Evolutionary conservation across 306 rosid genomes (phyloP).

Genomic region (Lathyrus oleraceus): DNA sequence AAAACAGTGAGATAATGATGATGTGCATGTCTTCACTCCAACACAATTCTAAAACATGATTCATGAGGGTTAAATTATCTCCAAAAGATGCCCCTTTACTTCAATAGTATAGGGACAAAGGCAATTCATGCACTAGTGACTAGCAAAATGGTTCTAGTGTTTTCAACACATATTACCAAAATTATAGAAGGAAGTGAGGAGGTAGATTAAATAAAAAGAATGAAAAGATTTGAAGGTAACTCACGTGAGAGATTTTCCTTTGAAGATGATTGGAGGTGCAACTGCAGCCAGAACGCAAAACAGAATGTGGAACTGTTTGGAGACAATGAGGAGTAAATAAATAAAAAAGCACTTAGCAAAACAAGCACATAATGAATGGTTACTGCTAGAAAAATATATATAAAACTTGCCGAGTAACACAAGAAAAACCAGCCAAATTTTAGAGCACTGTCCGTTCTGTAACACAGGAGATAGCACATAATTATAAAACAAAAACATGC

Average conservation of each 20-base stretch:
- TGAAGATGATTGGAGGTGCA: constrained; percentile 83
- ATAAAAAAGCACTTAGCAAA: constrained; percentile 16
- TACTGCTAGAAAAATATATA: constrained; percentile 2
- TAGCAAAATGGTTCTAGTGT: not conserved
- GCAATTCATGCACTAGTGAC: no score
- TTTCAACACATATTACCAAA: no score
- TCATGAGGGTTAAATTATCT: no score
- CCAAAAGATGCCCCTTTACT: no score
- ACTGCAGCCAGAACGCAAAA: constrained; percentile 73
- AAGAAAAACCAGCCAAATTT: constrained; percentile 89
- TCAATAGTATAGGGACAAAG: no score
- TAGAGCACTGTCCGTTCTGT: constrained; percentile 92
- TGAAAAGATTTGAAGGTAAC: constrained; percentile 37
- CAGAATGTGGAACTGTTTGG: constrained; percentile 64
- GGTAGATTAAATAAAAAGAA: constrained; percentile 22
- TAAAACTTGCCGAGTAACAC: constrained; percentile 56
- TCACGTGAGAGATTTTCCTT: constrained; percentile 86
- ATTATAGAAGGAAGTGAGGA: no score
- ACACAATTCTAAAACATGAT: no score
- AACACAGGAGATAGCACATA: constrained; percentile 23
- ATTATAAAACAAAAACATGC: constrained; percentile 27
- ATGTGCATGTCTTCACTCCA: constrained; percentile 6
- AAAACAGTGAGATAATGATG: not conserved
- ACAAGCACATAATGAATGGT: constrained; percentile 25
- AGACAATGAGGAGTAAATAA: constrained; percentile 27